Base-by-base conservation (phyloP, 2,329 filamentous ascomycete species). In the Sclerotinia minor region DNA sequence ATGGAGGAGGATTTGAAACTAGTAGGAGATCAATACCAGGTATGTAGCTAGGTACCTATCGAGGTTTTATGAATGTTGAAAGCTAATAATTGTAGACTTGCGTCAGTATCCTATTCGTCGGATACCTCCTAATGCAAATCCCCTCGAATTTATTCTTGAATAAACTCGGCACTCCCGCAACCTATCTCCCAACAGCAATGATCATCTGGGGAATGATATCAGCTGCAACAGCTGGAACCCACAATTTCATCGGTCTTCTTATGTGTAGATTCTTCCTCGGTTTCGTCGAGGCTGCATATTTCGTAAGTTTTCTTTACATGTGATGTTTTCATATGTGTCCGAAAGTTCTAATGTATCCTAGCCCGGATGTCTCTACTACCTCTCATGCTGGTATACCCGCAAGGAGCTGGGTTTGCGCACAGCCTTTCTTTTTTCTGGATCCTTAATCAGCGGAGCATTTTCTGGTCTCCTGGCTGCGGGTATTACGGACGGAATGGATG, bases 371-470 rank as follows among this genome's bases (percentile, higher is more conserved):
- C 78, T 90, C 4, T 90, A 87, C 78, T 89, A 86, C 71, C 81
- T 90, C 49, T 82, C 79, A 68, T 83, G 81, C 65, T 91, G 89
- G 89, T 92, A 92, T 73, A 91, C 87, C 0, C 83, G 89, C 55
- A 86, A 87, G 70, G 90, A 91, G 75, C 80, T 91, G 1, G 86
- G 84, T 13, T 79, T 89, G n/a, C 82, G 88, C 13, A 90, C 86
- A 19, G 87, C 87, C 2, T 79, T 89, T 26, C 81, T 91, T 8
- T 91, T 90, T 76, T 86, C 87, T 0, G 90, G 89, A 0, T 87
- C 87, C 0, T 80, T 92, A 38, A 84, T 92, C 26, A 89, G 87
- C 0, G 89, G 89, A 5, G 89, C 90, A 1, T 92, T 92, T 73
- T 90, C 88, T 0, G 89, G 88, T 2, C 77, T 89, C 11, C 84